Conservation (phyloP, 352 stramenopile species). For the Globisporangium carolinianum region DNA sequence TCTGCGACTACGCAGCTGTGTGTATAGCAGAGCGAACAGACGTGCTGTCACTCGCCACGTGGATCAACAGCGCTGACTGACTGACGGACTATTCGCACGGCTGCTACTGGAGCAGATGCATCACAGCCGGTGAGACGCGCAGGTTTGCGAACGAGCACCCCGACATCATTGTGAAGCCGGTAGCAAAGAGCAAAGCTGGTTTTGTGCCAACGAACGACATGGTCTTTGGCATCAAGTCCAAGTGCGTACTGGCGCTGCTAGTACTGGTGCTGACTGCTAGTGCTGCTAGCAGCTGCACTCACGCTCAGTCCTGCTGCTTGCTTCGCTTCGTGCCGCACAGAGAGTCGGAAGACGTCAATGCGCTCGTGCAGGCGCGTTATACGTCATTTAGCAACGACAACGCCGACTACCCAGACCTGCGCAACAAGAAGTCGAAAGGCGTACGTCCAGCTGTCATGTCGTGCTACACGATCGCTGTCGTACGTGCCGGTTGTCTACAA, state of each 20-base stretch:
- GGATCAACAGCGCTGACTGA: not conserved
- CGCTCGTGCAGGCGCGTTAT: conserved; percentile 57
- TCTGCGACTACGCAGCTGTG: not conserved
- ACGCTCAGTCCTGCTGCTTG: no score
- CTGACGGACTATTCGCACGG: not conserved
- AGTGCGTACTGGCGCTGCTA: conserved; percentile 19
- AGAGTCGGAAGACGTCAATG: conserved; percentile 64
- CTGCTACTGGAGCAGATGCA: conserved; percentile 9
- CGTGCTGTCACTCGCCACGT: not conserved
- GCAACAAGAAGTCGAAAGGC: conserved; percentile 74
- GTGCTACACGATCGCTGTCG: no score
- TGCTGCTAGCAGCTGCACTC: no score
- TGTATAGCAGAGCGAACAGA: not conserved
- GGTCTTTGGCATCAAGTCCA: conserved; percentile 73
- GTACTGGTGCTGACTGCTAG: no score
- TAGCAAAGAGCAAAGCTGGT: conserved; percentile 41
- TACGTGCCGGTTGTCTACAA: no score
- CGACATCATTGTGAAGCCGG: conserved; percentile 62
- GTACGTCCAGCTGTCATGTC: conserved; percentile 21
- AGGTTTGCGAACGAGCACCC: conserved; percentile 64
- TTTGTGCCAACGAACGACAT: conserved; percentile 51
- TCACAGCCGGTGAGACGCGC: conserved; percentile 50
- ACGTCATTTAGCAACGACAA: conserved; percentile 66
- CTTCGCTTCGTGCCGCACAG: conserved; percentile 14
- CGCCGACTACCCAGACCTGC: conserved; percentile 69